Evolutionary conservation across 768 basidiomycete genomes (phyloP).

Genomic region (Russula foetens): DNA sequence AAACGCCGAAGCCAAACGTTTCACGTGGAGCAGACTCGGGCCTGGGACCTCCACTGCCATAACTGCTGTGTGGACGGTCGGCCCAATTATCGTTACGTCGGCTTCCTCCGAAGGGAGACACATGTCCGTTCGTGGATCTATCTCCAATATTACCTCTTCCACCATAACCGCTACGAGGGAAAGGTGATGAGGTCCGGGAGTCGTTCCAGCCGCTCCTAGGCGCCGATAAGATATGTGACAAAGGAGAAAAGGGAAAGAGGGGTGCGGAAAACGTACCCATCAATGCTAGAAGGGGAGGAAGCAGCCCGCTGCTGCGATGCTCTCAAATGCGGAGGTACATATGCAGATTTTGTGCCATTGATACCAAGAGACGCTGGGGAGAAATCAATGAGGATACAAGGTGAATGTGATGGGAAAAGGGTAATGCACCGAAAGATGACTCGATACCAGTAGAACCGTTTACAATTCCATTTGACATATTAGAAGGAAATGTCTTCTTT

Average conservation of each 20-base stretch:
- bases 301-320: conserved; percentile 83
- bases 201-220: conserved; percentile 67
- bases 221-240: conserved; percentile 18
- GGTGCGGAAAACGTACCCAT: conserved; percentile 40
- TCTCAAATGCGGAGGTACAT: conserved; percentile 87
- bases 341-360: conserved; percentile 61
- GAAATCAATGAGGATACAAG: not conserved
- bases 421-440: conserved; percentile 48
- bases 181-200: conserved; percentile 57
- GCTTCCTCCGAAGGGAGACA: conserved; percentile 30
- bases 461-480: conserved; percentile 93
- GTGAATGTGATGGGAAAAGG: conserved; percentile 1
- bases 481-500: conserved; percentile 28
- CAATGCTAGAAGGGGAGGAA: conserved; percentile 38
- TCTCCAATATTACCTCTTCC: conserved; percentile 36
- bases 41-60: conserved; percentile 28
- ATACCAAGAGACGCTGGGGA: conserved; percentile 65
- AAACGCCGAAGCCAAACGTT: conserved; percentile 56
- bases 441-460: conserved; percentile 67
- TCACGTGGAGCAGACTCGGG: conserved; percentile 41
- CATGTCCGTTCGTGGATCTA: conserved; percentile 34
- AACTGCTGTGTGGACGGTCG: conserved; percentile 33
- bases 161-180: conserved; percentile 35
- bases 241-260: not conserved
- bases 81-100: conserved; percentile 36